Evolutionary conservation across 441 rosid genomes (phyloP), one percentile per base, ranked within the genome.

Genomic region (Euphorbia schlechtendalii): DNA sequence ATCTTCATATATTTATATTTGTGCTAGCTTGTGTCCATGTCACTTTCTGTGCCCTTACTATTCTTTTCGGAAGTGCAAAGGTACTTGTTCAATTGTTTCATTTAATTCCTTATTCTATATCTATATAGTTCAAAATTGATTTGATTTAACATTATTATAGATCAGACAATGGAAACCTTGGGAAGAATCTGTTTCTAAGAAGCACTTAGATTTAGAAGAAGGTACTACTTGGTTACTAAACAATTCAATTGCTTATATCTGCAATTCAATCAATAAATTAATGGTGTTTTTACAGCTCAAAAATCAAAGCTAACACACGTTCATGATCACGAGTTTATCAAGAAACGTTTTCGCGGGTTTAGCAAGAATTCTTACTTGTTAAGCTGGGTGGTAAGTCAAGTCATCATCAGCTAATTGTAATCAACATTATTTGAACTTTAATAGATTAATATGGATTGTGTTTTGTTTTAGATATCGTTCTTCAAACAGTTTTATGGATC

Each of bases 1-100:
- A 90, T 75, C 88, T 90, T 66, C 96, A 90, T 56, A 82, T 86
- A 59, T 86, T 88, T 71, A 86, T 88, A 72, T 88, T 90, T n/a
- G 93, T 86, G 36, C 82, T 90, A 60, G 97, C 96, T 0, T 77
- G 84, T 21, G 77, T 80, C 1, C 97, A 90, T 28, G 88, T 90
- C 28, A 65, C 75, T 25, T 78, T 88, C 78, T 86, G 85, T 52
- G 96, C 81, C 65, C 77, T 88, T 56, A 91, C 97, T 56, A 88
- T 90, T 67, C 70, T 91, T 56, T 80, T 83, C 15, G 97, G 97
- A 64, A 83, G 84, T 73, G 84, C 82, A 46, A 84, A 86, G 85
- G 97, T 83, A 75, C 51, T 8, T 45, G 4, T 2, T 41, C 28
- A 7, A 3, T 7, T 17, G 10, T 61, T 14, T 60, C 15, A 22